Conservation (phyloP, 805 yeast genomes). For the Blastobotrys mokoenaii region DNA sequence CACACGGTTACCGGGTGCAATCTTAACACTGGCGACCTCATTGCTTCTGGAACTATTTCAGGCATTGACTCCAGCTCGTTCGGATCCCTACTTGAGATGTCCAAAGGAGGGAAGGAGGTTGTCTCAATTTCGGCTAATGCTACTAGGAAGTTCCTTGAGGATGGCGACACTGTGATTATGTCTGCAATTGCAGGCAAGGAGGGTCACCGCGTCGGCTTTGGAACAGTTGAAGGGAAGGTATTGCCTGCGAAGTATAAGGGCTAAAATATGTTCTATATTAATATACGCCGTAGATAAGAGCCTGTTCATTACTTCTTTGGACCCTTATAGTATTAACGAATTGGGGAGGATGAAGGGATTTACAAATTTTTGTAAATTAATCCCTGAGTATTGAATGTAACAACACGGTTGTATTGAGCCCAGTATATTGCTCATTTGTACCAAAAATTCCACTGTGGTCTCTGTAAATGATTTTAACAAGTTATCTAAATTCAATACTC, state of each 20-base stretch:
- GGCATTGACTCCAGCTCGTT: constrained; percentile 10
- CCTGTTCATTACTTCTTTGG: no score
- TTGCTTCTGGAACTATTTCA: constrained; percentile 24
- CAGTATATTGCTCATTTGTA: no score
- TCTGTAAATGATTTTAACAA: no score
- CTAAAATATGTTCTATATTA: no score
- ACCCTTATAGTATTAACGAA: no score
- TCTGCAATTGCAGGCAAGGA: constrained; percentile 9
- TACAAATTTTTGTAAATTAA: no score
- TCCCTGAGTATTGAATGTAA: no score
- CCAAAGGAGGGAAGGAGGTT: constrained; percentile 14
- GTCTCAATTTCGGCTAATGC: not conserved
- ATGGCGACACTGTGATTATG: constrained; percentile 17
- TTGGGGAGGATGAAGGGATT: no score
- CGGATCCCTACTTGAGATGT: constrained; percentile 19
- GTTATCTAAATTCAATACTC: no score
- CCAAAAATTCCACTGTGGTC: no score
- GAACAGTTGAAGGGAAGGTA: constrained; percentile 13
- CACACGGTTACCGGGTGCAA: constrained; percentile 22
- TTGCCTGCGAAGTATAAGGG: constrained; percentile 6
- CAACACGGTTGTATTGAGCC: no score
- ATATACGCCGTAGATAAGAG: no score
- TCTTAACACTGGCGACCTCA: constrained; percentile 18
- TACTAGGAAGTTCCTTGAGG: constrained; percentile 12
- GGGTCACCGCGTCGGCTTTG: constrained; percentile 15